A percentile compares a stretch with the other conserved stretches of the same genome.
phyloP scores from a whole-genome alignment of 371 early-diverging fungal genomes.

The Batkoa obscura region DNA sequence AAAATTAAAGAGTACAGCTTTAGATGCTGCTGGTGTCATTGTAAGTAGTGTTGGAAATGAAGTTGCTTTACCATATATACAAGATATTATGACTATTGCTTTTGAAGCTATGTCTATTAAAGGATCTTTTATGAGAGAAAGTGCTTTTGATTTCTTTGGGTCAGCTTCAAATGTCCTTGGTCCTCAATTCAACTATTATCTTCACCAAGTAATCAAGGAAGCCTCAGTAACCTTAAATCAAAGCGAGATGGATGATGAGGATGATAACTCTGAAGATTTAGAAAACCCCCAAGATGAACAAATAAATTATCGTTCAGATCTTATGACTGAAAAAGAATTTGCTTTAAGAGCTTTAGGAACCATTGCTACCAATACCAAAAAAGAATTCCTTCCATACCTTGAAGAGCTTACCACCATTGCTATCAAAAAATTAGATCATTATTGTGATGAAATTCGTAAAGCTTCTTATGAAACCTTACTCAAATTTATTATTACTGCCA shows the following conservation, averaged over 20 bases:
- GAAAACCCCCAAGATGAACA: no score
- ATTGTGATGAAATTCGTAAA: slow-evolving; percentile 67
- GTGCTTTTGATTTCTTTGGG: slow-evolving; percentile 70
- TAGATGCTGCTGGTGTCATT: slow-evolving; percentile 66
- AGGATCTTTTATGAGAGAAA: slow-evolving; percentile 55
- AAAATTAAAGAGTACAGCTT: slow-evolving; percentile 51
- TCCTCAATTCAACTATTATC: slow-evolving; percentile 57
- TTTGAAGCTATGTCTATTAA: slow-evolving; percentile 55
- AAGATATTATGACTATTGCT: slow-evolving; percentile 50
- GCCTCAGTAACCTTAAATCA: slow-evolving; percentile 49
- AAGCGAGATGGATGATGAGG: slow-evolving; percentile 35
- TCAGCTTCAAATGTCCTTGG: slow-evolving; percentile 62
- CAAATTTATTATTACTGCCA: slow-evolving; percentile 51
- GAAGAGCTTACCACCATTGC: not conserved
- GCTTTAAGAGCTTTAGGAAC: slow-evolving; percentile 26
- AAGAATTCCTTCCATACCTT: slow-evolving; percentile 15
- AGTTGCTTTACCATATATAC: slow-evolving; percentile 51
- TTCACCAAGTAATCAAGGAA: slow-evolving; percentile 52
- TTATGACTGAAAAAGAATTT: no score
- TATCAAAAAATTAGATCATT: slow-evolving; percentile 30
- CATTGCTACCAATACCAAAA: slow-evolving; percentile 40
- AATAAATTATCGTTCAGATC: no score
- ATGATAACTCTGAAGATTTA: slow-evolving; percentile 19
- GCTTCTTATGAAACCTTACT: slow-evolving; percentile 47
- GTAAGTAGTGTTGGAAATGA: slow-evolving; percentile 77